Percentiles rank a stretch among this genome's conserved stretches.
phyloP scores from a whole-genome alignment of 2,329 filamentous ascomycete genomes.

The Zymoseptoria passerinii region DNA sequence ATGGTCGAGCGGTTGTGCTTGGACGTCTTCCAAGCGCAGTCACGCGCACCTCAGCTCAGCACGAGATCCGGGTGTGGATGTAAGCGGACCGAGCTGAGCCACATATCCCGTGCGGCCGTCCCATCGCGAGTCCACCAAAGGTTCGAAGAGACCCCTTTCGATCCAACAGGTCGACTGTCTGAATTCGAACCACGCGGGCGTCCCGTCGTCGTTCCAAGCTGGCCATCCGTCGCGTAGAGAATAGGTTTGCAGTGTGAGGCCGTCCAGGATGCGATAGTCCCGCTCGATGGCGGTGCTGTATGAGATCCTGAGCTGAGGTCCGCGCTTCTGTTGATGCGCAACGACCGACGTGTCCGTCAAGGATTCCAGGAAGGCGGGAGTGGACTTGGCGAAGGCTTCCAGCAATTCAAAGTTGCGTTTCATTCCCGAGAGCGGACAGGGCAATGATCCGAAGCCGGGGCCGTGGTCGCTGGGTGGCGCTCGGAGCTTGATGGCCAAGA shows the following conservation, averaged over 20 bases:
- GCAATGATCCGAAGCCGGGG: neutral
- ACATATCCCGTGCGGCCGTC: neutral
- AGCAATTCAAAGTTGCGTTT: neutral
- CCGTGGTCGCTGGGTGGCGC: neutral
- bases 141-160: neutral
- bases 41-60: neutral
- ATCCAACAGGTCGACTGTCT: neutral
- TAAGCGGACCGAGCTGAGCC: neutral
- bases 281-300: neutral
- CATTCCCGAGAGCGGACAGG: neutral
- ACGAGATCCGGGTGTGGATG: neutral
- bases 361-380: neutral
- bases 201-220: conserved; percentile 4
- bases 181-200: neutral
- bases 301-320: neutral
- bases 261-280: neutral
- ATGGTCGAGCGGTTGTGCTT: too few species aligned
- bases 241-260: neutral
- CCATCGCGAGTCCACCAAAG: neutral
- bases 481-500: conserved; percentile 9
- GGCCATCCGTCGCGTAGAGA: neutral
- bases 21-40: too few species aligned
- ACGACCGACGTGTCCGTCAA: neutral
- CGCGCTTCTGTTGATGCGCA: neutral
- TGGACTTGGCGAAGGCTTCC: neutral